Conservation (phyloP, 176 grass and related monocot genomes). For the Hordeum vulgare region MorexV3_pseudomolecules_assembly NC_058518.1:387545917-387546416, state of each 20-base stretch:
- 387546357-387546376: neutral
- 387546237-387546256: neutral
- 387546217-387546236: neutral
- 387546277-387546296: neutral
- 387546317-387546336: neutral
- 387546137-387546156: conserved; percentile 98
- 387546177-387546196: conserved; percentile 21
- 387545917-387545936: conserved; percentile 99
- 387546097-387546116: conserved; percentile 90
- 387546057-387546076: neutral
- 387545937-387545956: conserved; percentile 72
- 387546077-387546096: conserved; percentile 95
- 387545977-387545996: conserved; percentile 11
- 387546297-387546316: neutral
- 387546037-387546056: neutral
- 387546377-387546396: neutral
- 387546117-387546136: conserved; percentile 93
- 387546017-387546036: neutral
- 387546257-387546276: neutral
- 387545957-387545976: conserved; percentile 98
- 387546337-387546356: neutral
- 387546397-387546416: neutral
- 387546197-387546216: neutral
- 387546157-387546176: conserved; percentile 69
- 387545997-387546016: neutral